Evolutionary conservation across 1,139 yeast genomes (phyloP).

Genomic region (Zhuliangozyma parablackwelliae): DNA sequence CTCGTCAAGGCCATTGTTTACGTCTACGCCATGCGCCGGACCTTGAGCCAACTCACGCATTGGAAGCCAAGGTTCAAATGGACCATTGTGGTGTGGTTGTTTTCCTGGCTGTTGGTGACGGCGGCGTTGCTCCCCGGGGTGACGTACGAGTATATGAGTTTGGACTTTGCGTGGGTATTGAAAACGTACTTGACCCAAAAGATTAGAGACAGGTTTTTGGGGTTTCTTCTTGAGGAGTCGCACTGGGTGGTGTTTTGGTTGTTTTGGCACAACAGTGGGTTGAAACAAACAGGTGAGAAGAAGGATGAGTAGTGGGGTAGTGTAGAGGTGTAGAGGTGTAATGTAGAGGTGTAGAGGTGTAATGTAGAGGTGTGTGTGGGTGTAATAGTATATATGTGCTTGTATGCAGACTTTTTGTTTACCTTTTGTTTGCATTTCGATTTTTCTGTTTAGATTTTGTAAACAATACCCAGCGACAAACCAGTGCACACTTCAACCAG

Average conservation of each 20-base stretch:
- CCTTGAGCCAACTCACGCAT: conserved; percentile 1
- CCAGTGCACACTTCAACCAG: no score
- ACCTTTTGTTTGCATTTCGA: not conserved
- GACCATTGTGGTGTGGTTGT: conserved; percentile 7
- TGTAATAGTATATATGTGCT: no score
- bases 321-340: not conserved
- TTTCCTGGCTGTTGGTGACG: conserved; percentile 6
- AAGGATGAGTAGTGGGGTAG: not conserved
- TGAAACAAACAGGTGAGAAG: not conserved
- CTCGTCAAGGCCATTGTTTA: conserved; percentile 3
- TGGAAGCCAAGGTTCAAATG: conserved; percentile 1
- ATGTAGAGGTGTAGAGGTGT: no score
- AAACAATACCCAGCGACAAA: no score
- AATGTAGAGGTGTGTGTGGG: no score
- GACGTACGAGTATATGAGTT: conserved; percentile 1
- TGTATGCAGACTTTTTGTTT: not conserved
- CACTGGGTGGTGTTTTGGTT: conserved; percentile 9
- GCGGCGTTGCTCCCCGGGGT: conserved; percentile 7
- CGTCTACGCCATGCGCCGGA: conserved; percentile 3
- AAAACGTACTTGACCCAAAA: not conserved
- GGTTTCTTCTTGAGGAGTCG: conserved; percentile 6
- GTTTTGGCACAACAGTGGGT: conserved; percentile 6
- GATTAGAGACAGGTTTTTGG: conserved; percentile 3
- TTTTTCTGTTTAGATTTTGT: not conserved
- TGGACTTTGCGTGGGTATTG: conserved; percentile 5